Base-by-base conservation (phyloP, 1,284 basidiomycete genomes). In the Pseudozyma sp. region DNA sequence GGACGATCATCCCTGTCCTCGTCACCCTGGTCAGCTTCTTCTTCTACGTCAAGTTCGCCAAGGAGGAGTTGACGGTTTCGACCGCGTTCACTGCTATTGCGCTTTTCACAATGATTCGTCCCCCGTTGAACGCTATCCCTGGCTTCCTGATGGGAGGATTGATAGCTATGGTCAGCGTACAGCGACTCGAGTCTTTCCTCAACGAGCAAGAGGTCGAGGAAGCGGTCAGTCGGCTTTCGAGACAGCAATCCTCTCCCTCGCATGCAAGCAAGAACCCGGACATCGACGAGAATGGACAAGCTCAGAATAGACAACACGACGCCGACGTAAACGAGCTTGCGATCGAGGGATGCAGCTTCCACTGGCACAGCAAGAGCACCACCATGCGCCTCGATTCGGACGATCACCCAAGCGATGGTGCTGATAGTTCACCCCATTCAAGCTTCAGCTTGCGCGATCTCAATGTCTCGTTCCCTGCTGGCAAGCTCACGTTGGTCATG, bases 131-230 rank as follows among this genome's bases (percentile, higher is more conserved):
- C 42, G 63, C 82, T 6, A 71, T 87, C 9, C 84, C 94, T 88
- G 88, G 70, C 49, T 73, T 73, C 54, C 40, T 73, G 49, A 73
- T 73, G 70, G 70, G 70, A 4, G 70, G 70, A 10, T 51, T 73
- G 33, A 73, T 73, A 30, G 70, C 91, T 0, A 87, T 89, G 31
- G 92, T 96, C 5, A 89, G 92, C 1, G 83, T 95, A 17, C 88
- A 92, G 54, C 91, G 94, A 54, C 92, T 97, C 55, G 88, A 92
- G 29, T 90, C 89, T 1, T 97, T 91, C 84, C 88, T 96, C 8
- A 87, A 88, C 10, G 93, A 95, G 84, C 92, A 92, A 44, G 94
- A 96, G 84, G 91, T 93, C 11, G 70, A 73, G 9, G 56, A 60
- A 17, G 52, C 61, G 4, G 56, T 73, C 42, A 68, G 70, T 34